Evolutionary conservation across 2,329 filamentous ascomycete genomes (phyloP).

Genomic region (Rachicladosporium sp.): DNA sequence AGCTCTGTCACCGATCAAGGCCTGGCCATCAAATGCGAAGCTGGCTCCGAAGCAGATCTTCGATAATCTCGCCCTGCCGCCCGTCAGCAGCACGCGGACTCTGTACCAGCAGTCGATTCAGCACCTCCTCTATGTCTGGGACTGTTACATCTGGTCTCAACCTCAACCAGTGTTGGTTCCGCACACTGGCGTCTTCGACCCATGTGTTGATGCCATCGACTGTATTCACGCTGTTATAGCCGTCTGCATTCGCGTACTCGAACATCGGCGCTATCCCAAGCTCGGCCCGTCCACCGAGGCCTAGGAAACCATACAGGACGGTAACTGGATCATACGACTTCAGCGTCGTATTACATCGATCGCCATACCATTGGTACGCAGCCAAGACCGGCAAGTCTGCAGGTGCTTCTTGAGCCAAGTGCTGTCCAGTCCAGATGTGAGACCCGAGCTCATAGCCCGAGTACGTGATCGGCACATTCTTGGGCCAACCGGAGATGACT

Average conservation of each 20-base stretch:
- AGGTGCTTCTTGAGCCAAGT: slow-evolving; percentile 17
- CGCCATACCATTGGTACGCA: slow-evolving; percentile 5
- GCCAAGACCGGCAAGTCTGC: slow-evolving; percentile 1
- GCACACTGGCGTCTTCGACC: not conserved
- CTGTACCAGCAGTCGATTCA: slow-evolving; percentile 3
- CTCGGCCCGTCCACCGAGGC: not conserved
- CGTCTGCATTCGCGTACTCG: not conserved
- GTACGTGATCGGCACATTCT: slow-evolving; percentile 27
- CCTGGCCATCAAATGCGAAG: too few relatives aligned
- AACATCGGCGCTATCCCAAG: not conserved
- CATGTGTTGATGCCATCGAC: slow-evolving; percentile 2
- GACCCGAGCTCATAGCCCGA: slow-evolving; percentile 35
- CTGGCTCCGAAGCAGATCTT: too few relatives aligned
- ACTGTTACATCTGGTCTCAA: slow-evolving; percentile 9
- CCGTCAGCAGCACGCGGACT: too few relatives aligned
- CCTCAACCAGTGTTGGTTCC: slow-evolving; percentile 4
- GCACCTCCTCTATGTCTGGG: slow-evolving; percentile 6
- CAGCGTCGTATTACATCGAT: slow-evolving; percentile 2
- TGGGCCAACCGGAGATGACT: slow-evolving; percentile 36
- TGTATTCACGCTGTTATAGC: not conserved
- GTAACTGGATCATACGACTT: slow-evolving; percentile 9
- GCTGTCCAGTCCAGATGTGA: slow-evolving; percentile 28
- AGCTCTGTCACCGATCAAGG: too few relatives aligned
- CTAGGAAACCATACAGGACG: slow-evolving; percentile 1
- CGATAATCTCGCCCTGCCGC: too few relatives aligned